phyloP scores from a whole-genome alignment of 176 grass and related monocot species.

The Melocanna baccifera region DNA sequence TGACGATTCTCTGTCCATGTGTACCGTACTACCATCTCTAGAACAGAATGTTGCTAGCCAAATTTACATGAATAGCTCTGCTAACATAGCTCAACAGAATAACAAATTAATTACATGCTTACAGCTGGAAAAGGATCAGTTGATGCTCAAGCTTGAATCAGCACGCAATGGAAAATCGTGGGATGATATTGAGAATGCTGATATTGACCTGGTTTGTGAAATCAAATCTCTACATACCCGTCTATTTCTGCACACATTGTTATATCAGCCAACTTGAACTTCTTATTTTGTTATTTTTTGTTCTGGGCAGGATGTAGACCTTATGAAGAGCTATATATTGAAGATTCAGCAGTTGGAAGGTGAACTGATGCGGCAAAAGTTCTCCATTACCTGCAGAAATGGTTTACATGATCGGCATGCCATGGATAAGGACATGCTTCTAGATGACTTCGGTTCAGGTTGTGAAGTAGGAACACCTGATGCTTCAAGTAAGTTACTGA shows the following conservation, averaged over 20 bases:
- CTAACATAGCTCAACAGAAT: not conserved
- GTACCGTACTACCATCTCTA: not conserved
- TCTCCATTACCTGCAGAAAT: slow-evolving; percentile 57
- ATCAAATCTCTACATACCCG: not conserved
- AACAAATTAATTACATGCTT: slow-evolving; percentile 15
- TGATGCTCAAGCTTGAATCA: slow-evolving; percentile 76
- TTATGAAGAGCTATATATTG: slow-evolving; percentile 75
- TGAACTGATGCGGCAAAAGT: slow-evolving; percentile 65
- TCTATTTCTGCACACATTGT: not conserved
- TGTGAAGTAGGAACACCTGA: slow-evolving; percentile 50
- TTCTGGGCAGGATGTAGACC: slow-evolving; percentile 50
- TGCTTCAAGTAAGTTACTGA: slow-evolving; percentile 44
- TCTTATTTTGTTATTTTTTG: not conserved
- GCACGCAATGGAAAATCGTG: slow-evolving; percentile 67
- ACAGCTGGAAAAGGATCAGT: slow-evolving; percentile 80
- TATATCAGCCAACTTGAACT: not conserved
- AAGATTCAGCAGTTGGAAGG: slow-evolving; percentile 86
- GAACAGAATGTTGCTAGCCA: not conserved
- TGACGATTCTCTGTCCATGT: not conserved
- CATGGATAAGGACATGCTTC: slow-evolving; percentile 48
- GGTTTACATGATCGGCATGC: slow-evolving; percentile 44
- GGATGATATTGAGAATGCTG: slow-evolving; percentile 67
- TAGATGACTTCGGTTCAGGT: slow-evolving; percentile 54
- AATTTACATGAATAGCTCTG: not conserved
- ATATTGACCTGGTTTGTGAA: slow-evolving; percentile 41